These are phyloP conservation scores for Eucalyptus polybractea DNA, from an alignment of 345 rosid species.

Conservation along the genomic window DNA sequence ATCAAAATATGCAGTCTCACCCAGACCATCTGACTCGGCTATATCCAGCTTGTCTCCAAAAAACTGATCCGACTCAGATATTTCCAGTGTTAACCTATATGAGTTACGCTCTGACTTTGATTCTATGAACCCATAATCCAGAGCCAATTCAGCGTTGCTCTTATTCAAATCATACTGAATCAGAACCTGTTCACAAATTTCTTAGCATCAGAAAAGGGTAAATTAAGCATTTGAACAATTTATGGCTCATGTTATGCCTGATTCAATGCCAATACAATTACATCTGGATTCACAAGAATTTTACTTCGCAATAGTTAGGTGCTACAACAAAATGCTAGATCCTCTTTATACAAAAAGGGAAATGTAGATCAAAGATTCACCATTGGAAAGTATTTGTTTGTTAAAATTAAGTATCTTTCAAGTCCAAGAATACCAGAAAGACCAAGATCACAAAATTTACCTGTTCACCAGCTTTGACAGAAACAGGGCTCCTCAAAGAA, in stretches of 20 bases:
- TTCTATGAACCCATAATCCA: constrained; percentile 89
- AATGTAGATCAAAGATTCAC: neutral
- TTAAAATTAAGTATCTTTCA: neutral
- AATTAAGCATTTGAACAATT: neutral
- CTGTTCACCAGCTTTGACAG: constrained; percentile 89
- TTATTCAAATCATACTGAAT: constrained; percentile 76
- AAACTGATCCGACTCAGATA: constrained; percentile 63
- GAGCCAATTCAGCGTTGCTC: constrained; percentile 85
- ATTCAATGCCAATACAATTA: neutral
- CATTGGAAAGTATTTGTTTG: neutral
- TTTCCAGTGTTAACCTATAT: constrained; percentile 64
- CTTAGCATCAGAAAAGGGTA: neutral
- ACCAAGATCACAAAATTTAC: constrained; percentile 13
- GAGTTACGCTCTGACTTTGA: constrained; percentile 49
- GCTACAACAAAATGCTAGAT: neutral
- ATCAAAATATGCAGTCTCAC: constrained; percentile 66
- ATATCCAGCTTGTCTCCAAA: constrained; percentile 73
- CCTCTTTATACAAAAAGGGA: neutral
- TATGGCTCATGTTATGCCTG: neutral
- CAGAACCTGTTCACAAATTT: constrained; percentile 39
- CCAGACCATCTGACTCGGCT: constrained; percentile 68
- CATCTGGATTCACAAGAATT: neutral
- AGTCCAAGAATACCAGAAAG: neutral
- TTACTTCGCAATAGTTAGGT: neutral
- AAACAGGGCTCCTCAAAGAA: constrained; percentile 66